Evolutionary conservation across 1,139 yeast species (phyloP).

Genomic region (Williopsis jadinii): DNA sequence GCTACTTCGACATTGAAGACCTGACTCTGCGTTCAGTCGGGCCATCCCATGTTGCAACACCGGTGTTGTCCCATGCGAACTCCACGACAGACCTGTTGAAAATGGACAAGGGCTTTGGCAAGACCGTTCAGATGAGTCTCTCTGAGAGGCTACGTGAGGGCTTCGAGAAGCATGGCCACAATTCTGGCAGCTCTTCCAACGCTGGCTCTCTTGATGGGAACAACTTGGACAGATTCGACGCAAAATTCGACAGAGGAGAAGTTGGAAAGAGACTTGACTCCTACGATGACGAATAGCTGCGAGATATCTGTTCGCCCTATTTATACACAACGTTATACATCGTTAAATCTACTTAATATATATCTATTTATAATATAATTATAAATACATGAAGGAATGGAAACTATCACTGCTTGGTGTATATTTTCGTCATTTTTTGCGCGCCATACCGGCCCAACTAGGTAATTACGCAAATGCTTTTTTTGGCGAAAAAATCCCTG

Average conservation of each 20-base stretch:
- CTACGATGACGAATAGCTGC: conserved; percentile 10
- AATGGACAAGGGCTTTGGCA: conserved; percentile 18
- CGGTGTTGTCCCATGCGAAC: conserved; percentile 11
- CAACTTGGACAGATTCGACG: conserved; percentile 22
- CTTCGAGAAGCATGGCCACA: conserved; percentile 13
- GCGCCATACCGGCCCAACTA: too few relatives aligned
- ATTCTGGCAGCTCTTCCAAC: conserved; percentile 2
- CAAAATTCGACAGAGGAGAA: conserved; percentile 30
- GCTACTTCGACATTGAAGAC: conserved; percentile 68
- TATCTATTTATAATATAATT: too few relatives aligned
- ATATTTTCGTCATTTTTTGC: too few relatives aligned
- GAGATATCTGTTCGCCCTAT: too few relatives aligned
- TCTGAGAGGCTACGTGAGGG: conserved; percentile 16
- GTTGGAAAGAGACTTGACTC: conserved; percentile 29
- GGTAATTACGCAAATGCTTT: background rate
- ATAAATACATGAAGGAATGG: too few relatives aligned
- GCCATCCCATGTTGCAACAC: conserved; percentile 19
- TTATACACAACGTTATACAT: too few relatives aligned
- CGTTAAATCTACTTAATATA: too few relatives aligned
- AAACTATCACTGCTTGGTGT: too few relatives aligned
- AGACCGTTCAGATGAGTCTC: conserved; percentile 10
- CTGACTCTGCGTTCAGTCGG: conserved; percentile 29
- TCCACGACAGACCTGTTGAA: conserved; percentile 12
- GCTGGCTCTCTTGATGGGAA: conserved; percentile 3
- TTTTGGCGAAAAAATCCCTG: background rate